Base-by-base conservation (phyloP, 1,284 basidiomycete genomes). In the Trichosporon asahii region DNA sequence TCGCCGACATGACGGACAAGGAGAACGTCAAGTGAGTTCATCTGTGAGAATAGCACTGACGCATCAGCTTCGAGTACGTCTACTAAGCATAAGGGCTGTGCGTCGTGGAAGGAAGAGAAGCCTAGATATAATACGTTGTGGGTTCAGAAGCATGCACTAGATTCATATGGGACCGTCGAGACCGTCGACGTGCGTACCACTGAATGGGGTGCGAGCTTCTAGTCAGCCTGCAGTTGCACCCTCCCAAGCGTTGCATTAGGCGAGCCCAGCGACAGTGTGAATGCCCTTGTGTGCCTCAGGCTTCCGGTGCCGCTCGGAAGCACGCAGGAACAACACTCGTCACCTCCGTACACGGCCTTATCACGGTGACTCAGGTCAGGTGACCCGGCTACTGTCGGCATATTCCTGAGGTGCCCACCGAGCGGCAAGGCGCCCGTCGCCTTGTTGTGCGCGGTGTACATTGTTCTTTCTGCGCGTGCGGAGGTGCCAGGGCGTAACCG, bases 1-100 rank as follows among this genome's bases (percentile, higher is more conserved):
- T 84, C 65, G 55, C 73, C 12, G 79, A 83, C 76, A 63, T 83
- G 67, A 83, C 83, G 5, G 83, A 84, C 73, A 81, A 79, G 74
- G 70, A 82, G 74, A 83, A 84, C 73, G 76, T 77, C 61, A 78
- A 82, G 72, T 75, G 68, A 69, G 72, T 71, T n/a, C 4, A 11
- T 6, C 40, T 14, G 11, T 14, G 21, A 8, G 12, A 31, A 31
- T 64, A 23, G 63, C 27, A 11, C 18, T n/a, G 57, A 61, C 57
- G 18, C 31, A 8, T n/a, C 46, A 70, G 66, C 66, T 72, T 72
- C 29, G 66, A 61, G 57, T 72, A 72, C 23, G 71, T 72, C 23
- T 72, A 72, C 46, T 72, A 46, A 44, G 21, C 49, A 3, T 3
- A 18, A 21, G 37, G 37, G 37, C 15, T 12, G 11, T 14, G 11